Percentiles rank a stretch among this genome's conserved stretches.
Conservation (phyloP, 495 filamentous ascomycete genomes). For the Neurospora terricola region DNA sequence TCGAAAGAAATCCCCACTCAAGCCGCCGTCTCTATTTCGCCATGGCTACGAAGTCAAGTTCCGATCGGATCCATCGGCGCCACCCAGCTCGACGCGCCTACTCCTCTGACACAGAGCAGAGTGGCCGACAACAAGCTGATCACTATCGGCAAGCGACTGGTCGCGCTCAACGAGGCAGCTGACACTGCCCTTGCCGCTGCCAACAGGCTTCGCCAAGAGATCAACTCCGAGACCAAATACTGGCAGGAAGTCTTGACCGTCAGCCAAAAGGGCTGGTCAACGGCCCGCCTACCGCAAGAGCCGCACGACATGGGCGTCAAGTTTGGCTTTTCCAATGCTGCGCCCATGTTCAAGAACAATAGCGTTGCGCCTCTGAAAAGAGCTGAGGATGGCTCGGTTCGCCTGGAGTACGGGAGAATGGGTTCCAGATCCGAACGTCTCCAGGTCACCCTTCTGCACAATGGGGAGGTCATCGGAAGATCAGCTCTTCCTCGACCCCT, state of each 20-base stretch:
- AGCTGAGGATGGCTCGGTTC: constrained; percentile 61
- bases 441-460: constrained; percentile 46
- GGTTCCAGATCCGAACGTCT: constrained; percentile 49
- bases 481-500: constrained; percentile 34
- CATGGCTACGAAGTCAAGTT: constrained; percentile 54
- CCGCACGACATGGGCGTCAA: constrained; percentile 68
- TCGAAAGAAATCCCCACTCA: constrained; percentile 63
- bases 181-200: constrained; percentile 66
- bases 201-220: constrained; percentile 61
- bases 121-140: constrained; percentile 47
- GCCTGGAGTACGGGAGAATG: constrained; percentile 58
- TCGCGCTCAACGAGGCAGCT: constrained; percentile 63
- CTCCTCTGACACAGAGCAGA: constrained; percentile 41
- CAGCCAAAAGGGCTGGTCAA: constrained; percentile 73
- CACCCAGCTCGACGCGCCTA: constrained; percentile 52
- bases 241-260: constrained; percentile 80
- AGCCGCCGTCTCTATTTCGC: constrained; percentile 59
- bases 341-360: constrained; percentile 62
- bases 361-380: constrained; percentile 70
- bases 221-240: constrained; percentile 68
- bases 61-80: constrained; percentile 68
- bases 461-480: constrained; percentile 40
- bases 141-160: constrained; percentile 68
- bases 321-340: constrained; percentile 81
- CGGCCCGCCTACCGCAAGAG: constrained; percentile 64